These are phyloP conservation scores for Xylaria intraflava DNA, from an alignment of 495 filamentous ascomycete species.

Conservation along the genomic window DNA sequence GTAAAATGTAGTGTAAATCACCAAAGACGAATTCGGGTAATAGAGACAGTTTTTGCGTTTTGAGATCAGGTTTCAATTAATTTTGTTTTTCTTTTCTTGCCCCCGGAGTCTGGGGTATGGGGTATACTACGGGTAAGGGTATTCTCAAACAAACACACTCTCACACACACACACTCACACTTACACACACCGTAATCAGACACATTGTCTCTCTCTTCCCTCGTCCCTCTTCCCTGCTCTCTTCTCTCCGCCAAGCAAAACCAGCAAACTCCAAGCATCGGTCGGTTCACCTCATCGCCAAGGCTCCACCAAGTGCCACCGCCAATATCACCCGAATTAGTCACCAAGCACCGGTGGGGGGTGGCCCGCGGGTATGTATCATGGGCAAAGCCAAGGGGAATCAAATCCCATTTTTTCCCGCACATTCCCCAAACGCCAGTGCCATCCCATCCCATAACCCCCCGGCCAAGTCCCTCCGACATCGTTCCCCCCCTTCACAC, in stretches of 20 bases:
- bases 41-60: not conserved
- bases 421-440: too few relatives aligned
- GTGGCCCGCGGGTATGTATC: not conserved
- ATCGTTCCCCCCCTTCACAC: not conserved
- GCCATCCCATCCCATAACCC: too few relatives aligned
- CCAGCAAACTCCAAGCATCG: not conserved
- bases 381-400: too few relatives aligned
- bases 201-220: too few relatives aligned
- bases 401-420: too few relatives aligned
- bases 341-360: not conserved
- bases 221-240: too few relatives aligned
- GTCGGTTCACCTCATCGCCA: conserved; percentile 4
- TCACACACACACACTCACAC: not conserved
- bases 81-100: not conserved
- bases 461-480: too few relatives aligned
- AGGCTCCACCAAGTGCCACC: not conserved
- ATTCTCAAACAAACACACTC: too few relatives aligned
- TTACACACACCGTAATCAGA: too few relatives aligned
- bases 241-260: too few relatives aligned
- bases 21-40: not conserved
- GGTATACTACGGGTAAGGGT: too few relatives aligned
- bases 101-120: not conserved
- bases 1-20: not conserved
- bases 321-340: conserved; percentile 3
- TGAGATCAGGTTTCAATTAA: conserved; percentile 1